Conservation (phyloP, 441 rosid species). For the Euphorbia schlechtendalii region DNA sequence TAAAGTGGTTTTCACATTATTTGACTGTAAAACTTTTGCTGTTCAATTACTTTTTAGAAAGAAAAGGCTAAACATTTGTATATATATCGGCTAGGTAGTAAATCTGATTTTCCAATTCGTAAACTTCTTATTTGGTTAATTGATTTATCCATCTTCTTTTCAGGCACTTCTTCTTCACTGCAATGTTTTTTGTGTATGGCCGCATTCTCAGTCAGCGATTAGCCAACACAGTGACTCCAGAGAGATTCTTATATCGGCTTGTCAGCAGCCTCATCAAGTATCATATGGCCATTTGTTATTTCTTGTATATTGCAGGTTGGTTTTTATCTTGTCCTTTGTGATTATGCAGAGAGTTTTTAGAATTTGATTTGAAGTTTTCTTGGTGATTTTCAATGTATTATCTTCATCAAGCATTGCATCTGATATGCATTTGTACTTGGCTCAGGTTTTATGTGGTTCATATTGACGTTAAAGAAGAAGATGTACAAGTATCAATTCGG, state of each 20-base stretch:
- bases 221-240: constrained; percentile 72
- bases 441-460: constrained; percentile 90
- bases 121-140: background rate
- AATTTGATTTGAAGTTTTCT: constrained; percentile 3
- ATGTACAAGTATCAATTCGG: constrained; percentile 96
- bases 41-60: background rate
- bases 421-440: constrained; percentile 12
- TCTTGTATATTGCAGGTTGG: constrained; percentile 77
- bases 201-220: constrained; percentile 81
- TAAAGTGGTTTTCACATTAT: background rate
- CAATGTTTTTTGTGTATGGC: constrained; percentile 83
- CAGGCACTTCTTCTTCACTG: constrained; percentile 96
- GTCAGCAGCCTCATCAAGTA: constrained; percentile 73
- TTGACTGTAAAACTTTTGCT: background rate
- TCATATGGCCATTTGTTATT: constrained; percentile 79
- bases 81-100: background rate
- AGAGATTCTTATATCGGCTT: constrained; percentile 57
- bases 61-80: background rate
- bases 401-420: background rate
- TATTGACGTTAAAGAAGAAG: constrained; percentile 80
- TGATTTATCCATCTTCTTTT: constrained; percentile 8
- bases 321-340: constrained; percentile 12
- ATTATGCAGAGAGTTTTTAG: background rate
- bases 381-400: background rate
- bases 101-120: background rate